Evolutionary conservation across 2,329 filamentous ascomycete species (phyloP).

Genomic region (Pseudogymnoascus sp.): DNA sequence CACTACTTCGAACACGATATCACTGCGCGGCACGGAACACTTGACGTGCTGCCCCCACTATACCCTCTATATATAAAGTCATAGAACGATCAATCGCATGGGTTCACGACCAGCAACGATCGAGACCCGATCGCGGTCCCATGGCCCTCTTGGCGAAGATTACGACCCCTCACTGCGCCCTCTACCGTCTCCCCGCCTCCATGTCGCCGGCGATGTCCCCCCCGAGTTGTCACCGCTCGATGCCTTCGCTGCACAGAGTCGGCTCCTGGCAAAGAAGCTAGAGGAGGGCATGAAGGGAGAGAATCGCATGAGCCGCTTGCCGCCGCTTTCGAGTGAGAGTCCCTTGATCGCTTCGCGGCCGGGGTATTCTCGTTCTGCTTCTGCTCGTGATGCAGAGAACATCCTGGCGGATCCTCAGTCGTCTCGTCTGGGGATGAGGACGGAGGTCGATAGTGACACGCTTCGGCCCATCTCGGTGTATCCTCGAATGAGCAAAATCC

Average conservation of each 20-base stretch:
- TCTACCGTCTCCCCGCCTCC: constrained; percentile 57
- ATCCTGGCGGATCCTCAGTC: constrained; percentile 25
- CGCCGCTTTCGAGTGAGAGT: constrained; percentile 73
- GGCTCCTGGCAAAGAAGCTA: constrained; percentile 77
- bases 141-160: constrained; percentile 18
- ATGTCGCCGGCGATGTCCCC: constrained; percentile 72
- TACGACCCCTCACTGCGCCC: constrained; percentile 19
- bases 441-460: constrained; percentile 46
- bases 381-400: constrained; percentile 50
- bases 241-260: constrained; percentile 87
- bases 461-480: constrained; percentile 64
- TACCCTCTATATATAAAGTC: background rate
- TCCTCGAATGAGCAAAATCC: constrained; percentile 61
- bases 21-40: background rate
- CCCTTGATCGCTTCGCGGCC: constrained; percentile 72
- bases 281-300: constrained; percentile 69
- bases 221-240: constrained; percentile 90
- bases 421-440: constrained; percentile 41
- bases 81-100: constrained; percentile 16
- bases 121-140: constrained; percentile 25
- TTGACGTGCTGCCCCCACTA: background rate
- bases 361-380: constrained; percentile 72
- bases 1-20: background rate
- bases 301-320: constrained; percentile 74
- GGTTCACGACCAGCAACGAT: constrained; percentile 24